Evolutionary conservation across 2,329 filamentous ascomycete species (phyloP), one percentile per base, ranked within the genome.

Genomic region (Teratosphaeria viscida): DNA sequence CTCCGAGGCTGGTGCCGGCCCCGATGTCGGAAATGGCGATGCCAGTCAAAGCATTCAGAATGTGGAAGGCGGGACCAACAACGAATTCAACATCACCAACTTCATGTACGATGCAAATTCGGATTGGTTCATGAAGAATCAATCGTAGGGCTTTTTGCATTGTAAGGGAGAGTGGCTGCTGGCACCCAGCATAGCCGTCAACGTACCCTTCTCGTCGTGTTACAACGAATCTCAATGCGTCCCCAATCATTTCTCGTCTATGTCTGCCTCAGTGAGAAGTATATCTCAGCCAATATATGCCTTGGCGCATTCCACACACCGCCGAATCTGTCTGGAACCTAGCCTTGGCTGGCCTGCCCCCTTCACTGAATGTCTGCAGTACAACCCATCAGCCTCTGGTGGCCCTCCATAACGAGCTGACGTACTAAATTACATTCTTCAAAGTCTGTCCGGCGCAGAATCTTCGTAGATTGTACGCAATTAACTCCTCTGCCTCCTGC

Each of bases 21-120:
- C 54, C 14, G 57, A 57, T 26, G 52, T 52, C 5, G 12, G 39
- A 26, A 47, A 56, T 23, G 59, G 57, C 55, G 61, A 54, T 11
- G 54, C 58, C 16, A 32, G 55, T 27, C 52, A 35, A 16, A 57
- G 55, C 2, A 53, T 57, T 26, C 56, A 54, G 19, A 37, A 19
- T 11, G 37, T 60, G 57, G 29, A 56, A n/a, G 54, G 54, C 2
- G 39, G 8, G 6, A 55, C 59, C 7, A 65, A 67, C 57, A 87
- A 87, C 60, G 85, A 89, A 71, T 89, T 87, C 66, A 90, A 90
- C 66, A 90, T 90, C 61, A 88, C 85, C 54, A 88, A 90, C 67
- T 90, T 88, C 66, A 89, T 87, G 82, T 81, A 88, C 34, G 86
- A 90, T 73, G 84, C 83, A 2, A 88, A 82, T 65, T 85, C 84